phyloP scores from a whole-genome alignment of 1,139 yeast genomes.

The Pichia sp. region DNA sequence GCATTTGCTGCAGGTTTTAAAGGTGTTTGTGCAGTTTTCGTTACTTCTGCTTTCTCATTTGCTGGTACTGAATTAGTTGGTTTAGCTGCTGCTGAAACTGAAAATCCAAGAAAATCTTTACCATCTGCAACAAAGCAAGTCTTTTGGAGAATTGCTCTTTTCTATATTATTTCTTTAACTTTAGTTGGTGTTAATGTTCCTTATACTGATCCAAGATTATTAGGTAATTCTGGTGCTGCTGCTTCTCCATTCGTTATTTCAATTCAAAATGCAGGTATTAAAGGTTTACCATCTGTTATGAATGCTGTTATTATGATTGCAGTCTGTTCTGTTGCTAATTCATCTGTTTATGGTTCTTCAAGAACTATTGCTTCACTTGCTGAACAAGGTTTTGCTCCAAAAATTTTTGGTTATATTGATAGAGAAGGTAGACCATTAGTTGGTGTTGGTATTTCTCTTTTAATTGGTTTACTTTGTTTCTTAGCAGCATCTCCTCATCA shows the following conservation, averaged over 20 bases:
- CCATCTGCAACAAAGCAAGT: slow-evolving; percentile 70
- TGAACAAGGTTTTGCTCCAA: slow-evolving; percentile 76
- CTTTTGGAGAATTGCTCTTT: slow-evolving; percentile 62
- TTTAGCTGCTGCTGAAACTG: slow-evolving; percentile 79
- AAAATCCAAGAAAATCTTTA: slow-evolving; percentile 61
- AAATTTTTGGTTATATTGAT: slow-evolving; percentile 65
- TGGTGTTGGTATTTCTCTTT: slow-evolving; percentile 52
- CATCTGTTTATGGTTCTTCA: slow-evolving; percentile 72
- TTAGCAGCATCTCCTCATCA: slow-evolving; percentile 63
- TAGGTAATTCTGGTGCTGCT: slow-evolving; percentile 42
- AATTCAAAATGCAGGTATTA: slow-evolving; percentile 49
- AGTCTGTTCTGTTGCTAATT: slow-evolving; percentile 67
- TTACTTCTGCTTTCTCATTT: slow-evolving; percentile 81
- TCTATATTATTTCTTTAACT: slow-evolving; percentile 54
- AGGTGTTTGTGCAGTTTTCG: slow-evolving; percentile 79
- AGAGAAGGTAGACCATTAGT: slow-evolving; percentile 67
- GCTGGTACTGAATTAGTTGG: slow-evolving; percentile 83
- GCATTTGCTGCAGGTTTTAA: slow-evolving; percentile 59
- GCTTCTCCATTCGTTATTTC: slow-evolving; percentile 80
- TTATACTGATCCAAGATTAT: slow-evolving; percentile 44
- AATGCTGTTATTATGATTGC: slow-evolving; percentile 68
- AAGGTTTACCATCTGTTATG: slow-evolving; percentile 62
- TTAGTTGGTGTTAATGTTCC: slow-evolving; percentile 67
- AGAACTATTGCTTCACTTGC: slow-evolving; percentile 80
- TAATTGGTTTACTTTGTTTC: slow-evolving; percentile 64